These are phyloP conservation scores for Jacaranda copaia DNA, from an alignment of 257 asterid genomes.

Conservation along the genomic window DNA sequence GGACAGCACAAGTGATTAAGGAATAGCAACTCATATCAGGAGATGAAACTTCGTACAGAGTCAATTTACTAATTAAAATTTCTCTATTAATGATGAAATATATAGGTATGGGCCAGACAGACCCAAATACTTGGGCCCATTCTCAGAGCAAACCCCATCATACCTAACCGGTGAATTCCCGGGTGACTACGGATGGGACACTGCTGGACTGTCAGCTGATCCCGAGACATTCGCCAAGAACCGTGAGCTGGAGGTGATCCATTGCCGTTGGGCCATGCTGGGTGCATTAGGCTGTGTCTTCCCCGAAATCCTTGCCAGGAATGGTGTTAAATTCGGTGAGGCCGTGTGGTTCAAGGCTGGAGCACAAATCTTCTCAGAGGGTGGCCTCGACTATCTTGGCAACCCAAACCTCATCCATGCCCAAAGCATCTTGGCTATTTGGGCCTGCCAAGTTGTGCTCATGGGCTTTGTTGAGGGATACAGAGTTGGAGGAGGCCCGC, in stretches of 20 bases:
- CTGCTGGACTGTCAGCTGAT: constrained; percentile 93
- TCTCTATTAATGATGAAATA: too few species aligned
- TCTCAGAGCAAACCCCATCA: constrained; percentile 88
- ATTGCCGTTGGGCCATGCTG: constrained; percentile 93
- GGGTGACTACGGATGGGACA: constrained; percentile 97
- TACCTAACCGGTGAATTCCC: constrained; percentile 93
- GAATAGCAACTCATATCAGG: too few species aligned
- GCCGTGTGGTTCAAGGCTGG: constrained; percentile 98
- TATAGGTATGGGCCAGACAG: constrained; percentile 90
- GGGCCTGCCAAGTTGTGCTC: constrained; percentile 82
- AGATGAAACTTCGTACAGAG: too few species aligned
- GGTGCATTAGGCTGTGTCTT: constrained; percentile 89
- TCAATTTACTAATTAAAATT: too few species aligned
- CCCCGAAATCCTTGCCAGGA: constrained; percentile 80
- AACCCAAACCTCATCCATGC: constrained; percentile 93
- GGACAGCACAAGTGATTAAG: too few species aligned
- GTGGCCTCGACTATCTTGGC: constrained; percentile 87
- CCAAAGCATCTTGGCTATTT: constrained; percentile 86
- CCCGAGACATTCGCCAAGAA: constrained; percentile 91
- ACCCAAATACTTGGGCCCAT: constrained; percentile 94
- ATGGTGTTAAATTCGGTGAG: constrained; percentile 84
- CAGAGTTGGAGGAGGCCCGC: constrained; percentile 92
- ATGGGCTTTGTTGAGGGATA: constrained; percentile 90
- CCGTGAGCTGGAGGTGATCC: constrained; percentile 94
- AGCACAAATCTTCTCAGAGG: constrained; percentile 86